These are phyloP conservation scores for Ziziphus jujuba DNA, from an alignment of 306 rosid genomes.

Conservation along the genomic window DNA sequence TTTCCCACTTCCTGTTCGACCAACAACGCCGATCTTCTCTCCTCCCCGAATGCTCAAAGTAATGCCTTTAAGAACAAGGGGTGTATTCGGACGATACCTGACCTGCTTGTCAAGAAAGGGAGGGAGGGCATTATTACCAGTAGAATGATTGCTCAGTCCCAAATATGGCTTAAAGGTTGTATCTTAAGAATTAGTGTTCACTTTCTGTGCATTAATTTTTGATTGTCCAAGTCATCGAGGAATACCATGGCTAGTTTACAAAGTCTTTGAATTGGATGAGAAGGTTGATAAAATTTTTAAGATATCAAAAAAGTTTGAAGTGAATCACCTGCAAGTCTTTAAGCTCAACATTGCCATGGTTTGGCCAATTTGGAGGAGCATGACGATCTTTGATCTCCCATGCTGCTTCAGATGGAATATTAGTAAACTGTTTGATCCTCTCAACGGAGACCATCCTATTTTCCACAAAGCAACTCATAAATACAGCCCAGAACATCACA, in stretches of 20 bases:
- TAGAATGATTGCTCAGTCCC: too few relatives aligned
- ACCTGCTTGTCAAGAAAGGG: slow-evolving; percentile 51
- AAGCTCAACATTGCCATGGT: slow-evolving; percentile 75
- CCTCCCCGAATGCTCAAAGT: slow-evolving; percentile 80
- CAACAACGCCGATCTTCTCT: slow-evolving; percentile 90
- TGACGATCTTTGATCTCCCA: slow-evolving; percentile 62
- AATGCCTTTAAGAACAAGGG: slow-evolving; percentile 88
- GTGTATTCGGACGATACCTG: slow-evolving; percentile 83
- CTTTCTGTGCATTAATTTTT: too few relatives aligned
- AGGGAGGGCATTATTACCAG: not conserved
- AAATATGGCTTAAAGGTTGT: too few relatives aligned
- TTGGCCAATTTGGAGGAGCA: slow-evolving; percentile 87
- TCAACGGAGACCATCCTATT: slow-evolving; percentile 98
- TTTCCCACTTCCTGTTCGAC: slow-evolving; percentile 95
- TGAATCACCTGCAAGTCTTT: slow-evolving; percentile 69
- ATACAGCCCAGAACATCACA: slow-evolving; percentile 73
- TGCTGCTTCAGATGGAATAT: slow-evolving; percentile 75
- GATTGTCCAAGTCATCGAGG: too few relatives aligned
- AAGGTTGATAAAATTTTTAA: not conserved
- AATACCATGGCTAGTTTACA: too few relatives aligned
- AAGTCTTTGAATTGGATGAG: too few relatives aligned
- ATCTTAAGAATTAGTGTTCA: too few relatives aligned
- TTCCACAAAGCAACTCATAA: slow-evolving; percentile 88
- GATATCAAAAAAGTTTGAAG: not conserved
- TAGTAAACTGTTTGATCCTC: slow-evolving; percentile 78